Percentiles rank a stretch among this genome's conserved stretches.
These are phyloP conservation scores for Jatropha multifida DNA, from an alignment of 441 rosid species.

Conservation along the genomic window DNA sequence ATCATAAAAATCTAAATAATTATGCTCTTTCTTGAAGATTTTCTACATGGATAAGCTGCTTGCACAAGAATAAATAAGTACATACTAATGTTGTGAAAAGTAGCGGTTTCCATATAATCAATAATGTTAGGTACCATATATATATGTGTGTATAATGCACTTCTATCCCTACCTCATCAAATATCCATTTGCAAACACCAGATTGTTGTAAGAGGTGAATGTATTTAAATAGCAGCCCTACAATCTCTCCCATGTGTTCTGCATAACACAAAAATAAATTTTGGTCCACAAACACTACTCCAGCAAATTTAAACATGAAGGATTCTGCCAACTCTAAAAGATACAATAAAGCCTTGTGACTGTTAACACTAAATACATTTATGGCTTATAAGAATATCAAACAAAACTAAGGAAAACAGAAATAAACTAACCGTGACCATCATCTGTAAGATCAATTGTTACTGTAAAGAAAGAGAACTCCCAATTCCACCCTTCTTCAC, in stretches of 20 bases:
- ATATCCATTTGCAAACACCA: slow-evolving; percentile 89
- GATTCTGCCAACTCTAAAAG: not conserved
- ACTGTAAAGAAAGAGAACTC: slow-evolving; percentile 81
- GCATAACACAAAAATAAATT: slow-evolving; percentile 22
- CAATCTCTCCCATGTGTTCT: slow-evolving; percentile 80
- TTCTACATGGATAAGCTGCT: too few relatives aligned
- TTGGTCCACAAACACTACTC: slow-evolving; percentile 19
- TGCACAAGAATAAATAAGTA: not conserved
- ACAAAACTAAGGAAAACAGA: not conserved
- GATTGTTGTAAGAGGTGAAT: slow-evolving; percentile 64
- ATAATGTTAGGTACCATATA: not conserved
- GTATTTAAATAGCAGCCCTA: slow-evolving; percentile 82
- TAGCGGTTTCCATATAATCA: not conserved
- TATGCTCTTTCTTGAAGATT: not conserved
- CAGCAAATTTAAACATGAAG: not conserved
- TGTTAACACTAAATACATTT: not conserved
- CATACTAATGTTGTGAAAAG: not conserved
- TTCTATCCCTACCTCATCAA: slow-evolving; percentile 75
- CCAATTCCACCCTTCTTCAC: slow-evolving; percentile 63
- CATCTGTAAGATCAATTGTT: slow-evolving; percentile 71
- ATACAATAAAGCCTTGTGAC: not conserved
- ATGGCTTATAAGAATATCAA: not conserved
- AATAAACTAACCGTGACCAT: slow-evolving; percentile 77
- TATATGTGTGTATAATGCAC: not conserved
- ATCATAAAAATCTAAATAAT: not conserved